Evolutionary conservation across 129 eudicot species (phyloP).

Genomic region (Logfia minima): DNA sequence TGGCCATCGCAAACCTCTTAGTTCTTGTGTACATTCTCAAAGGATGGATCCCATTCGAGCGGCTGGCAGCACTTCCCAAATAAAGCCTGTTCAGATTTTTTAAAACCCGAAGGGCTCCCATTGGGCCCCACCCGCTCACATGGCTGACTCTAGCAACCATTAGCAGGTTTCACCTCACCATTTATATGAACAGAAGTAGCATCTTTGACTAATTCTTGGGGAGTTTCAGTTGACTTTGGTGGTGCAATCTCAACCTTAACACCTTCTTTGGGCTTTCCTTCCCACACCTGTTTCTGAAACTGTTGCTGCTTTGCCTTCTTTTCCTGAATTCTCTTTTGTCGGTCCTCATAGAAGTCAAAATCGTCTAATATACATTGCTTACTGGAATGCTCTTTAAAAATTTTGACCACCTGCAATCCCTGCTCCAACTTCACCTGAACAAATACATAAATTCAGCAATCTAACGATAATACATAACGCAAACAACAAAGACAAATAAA

Average conservation of each 20-base stretch:
- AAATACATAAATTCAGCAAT: background rate
- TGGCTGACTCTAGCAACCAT: constrained; percentile 38
- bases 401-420: constrained; percentile 63
- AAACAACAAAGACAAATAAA: background rate
- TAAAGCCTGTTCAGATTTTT: background rate
- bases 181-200: constrained; percentile 28
- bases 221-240: constrained; percentile 34
- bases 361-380: constrained; percentile 77
- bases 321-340: constrained; percentile 68
- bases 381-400: constrained; percentile 66
- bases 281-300: constrained; percentile 76
- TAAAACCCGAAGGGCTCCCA: background rate
- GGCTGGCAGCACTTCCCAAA: constrained; percentile 19
- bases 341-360: constrained; percentile 78
- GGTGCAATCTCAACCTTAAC: constrained; percentile 34
- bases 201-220: constrained; percentile 35
- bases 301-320: constrained; percentile 73
- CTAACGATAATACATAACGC: background rate
- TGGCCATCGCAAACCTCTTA: constrained; percentile 24
- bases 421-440: constrained; percentile 71
- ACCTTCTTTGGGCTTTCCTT: constrained; percentile 48
- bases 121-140: constrained; percentile 28
- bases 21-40: constrained; percentile 17
- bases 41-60: constrained; percentile 16
- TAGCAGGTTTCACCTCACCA: constrained; percentile 39